phyloP scores from a whole-genome alignment of 2,329 filamentous ascomycete species.

The Monosporascus sp. region DNA sequence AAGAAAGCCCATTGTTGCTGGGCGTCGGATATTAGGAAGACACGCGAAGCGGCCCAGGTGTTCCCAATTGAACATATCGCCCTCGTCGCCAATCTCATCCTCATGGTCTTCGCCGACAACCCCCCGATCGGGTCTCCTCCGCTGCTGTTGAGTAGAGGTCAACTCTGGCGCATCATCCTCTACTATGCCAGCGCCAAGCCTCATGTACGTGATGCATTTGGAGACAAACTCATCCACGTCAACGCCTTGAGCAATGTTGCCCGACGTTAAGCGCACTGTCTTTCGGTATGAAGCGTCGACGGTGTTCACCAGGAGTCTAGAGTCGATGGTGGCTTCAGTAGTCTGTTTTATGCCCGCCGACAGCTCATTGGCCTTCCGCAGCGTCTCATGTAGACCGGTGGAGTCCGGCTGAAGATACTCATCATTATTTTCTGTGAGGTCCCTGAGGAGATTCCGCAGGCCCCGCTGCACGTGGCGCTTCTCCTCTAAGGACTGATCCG shows the following conservation, averaged over 20 bases:
- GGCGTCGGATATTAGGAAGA: conserved; percentile 66
- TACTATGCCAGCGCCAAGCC: conserved; percentile 52
- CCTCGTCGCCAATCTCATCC: conserved; percentile 63
- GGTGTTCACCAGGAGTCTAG: conserved; percentile 74
- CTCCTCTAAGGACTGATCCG: conserved; percentile 72
- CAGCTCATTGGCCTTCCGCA: conserved; percentile 61
- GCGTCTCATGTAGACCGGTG: conserved; percentile 57
- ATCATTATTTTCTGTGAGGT: conserved; percentile 59
- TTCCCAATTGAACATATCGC: conserved; percentile 80
- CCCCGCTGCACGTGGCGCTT: conserved; percentile 65
- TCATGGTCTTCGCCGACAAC: conserved; percentile 48
- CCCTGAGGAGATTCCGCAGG: conserved; percentile 61
- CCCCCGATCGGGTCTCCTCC: conserved; percentile 29
- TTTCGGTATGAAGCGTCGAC: conserved; percentile 78
- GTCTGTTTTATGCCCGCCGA: conserved; percentile 76
- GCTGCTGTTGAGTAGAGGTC: conserved; percentile 43
- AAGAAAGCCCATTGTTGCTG: conserved; percentile 75
- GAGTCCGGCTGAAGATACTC: conserved; percentile 65
- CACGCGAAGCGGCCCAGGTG: conserved; percentile 75
- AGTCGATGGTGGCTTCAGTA: conserved; percentile 84
- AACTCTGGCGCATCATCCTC: conserved; percentile 47
- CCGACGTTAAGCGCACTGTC: conserved; percentile 67
- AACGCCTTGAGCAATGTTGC: conserved; percentile 67
- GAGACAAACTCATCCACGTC: conserved; percentile 90
- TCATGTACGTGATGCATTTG: conserved; percentile 87